These are phyloP conservation scores for Mortierella sp. DNA, from an alignment of 371 early-diverging fungal species.

Conservation along the genomic window DNA sequence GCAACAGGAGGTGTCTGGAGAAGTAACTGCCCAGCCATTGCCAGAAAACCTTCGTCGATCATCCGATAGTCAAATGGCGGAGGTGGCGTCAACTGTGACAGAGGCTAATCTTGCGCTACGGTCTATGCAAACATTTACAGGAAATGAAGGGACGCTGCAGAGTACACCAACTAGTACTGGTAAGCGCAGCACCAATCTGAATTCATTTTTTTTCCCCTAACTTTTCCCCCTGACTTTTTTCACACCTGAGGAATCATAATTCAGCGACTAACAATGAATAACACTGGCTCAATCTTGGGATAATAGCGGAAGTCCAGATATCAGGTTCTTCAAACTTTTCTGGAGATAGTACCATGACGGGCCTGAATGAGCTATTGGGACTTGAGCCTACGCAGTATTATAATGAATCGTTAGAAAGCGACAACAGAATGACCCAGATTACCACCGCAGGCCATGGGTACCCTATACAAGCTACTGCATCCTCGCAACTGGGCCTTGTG, in stretches of 20 bases:
- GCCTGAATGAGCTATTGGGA: slow-evolving; percentile 25
- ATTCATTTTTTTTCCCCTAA: too few relatives aligned
- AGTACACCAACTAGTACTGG: not conserved
- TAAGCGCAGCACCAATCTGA: too few relatives aligned
- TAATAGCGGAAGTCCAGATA: not conserved
- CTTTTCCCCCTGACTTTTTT: not conserved
- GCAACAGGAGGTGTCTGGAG: too few relatives aligned
- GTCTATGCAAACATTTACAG: too few relatives aligned
- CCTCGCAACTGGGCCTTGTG: too few relatives aligned
- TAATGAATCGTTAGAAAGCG: slow-evolving; percentile 6
- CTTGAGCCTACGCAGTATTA: slow-evolving; percentile 29
- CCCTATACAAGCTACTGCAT: too few relatives aligned
- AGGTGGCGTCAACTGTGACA: too few relatives aligned
- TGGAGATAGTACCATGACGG: slow-evolving; percentile 15
- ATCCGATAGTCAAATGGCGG: too few relatives aligned
- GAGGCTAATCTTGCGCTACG: too few relatives aligned
- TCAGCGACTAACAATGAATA: not conserved
- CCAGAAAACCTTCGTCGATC: too few relatives aligned
- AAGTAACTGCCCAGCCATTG: too few relatives aligned
- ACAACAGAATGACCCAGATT: slow-evolving; percentile 5
- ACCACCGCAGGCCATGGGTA: too few relatives aligned
- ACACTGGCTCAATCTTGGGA: not conserved
- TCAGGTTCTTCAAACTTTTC: slow-evolving; percentile 26
- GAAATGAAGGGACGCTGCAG: not conserved
- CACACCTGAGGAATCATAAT: not conserved